Percentiles rank a stretch among this genome's conserved stretches.
phyloP scores from a whole-genome alignment of 345 rosid genomes.

The Moricandia arvensis region DNA sequence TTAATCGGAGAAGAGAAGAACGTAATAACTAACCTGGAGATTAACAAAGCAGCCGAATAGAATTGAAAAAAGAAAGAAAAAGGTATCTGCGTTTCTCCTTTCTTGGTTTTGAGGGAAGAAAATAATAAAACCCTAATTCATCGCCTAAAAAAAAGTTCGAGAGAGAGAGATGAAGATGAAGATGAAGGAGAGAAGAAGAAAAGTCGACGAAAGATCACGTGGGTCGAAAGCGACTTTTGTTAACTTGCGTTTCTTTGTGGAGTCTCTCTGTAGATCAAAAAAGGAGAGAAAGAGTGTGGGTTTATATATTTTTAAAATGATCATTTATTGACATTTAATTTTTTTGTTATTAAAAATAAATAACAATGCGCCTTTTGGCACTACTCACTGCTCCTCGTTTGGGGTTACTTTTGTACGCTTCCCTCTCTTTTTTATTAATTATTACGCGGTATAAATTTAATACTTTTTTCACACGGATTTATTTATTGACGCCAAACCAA shows the following conservation, averaged over 20 bases:
- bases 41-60: neutral
- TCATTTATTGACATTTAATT: slow-evolving; percentile 18
- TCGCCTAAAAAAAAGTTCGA: neutral
- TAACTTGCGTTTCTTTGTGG: slow-evolving; percentile 35
- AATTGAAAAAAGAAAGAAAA: neutral
- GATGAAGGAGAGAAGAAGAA: slow-evolving; percentile 25
- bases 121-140: slow-evolving; percentile 35
- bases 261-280: slow-evolving; percentile 35
- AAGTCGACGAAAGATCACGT: slow-evolving; percentile 42
- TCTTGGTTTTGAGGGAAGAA: neutral
- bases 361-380: slow-evolving; percentile 34
- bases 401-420: slow-evolving; percentile 12
- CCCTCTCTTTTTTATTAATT: neutral
- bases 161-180: neutral
- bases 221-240: slow-evolving; percentile 39
- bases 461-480: slow-evolving; percentile 13
- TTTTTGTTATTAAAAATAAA: neutral
- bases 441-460: slow-evolving; percentile 31
- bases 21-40: slow-evolving; percentile 26
- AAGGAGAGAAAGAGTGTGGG: slow-evolving; percentile 6
- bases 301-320: neutral
- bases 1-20: neutral
- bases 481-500: slow-evolving; percentile 17
- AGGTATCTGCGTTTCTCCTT: neutral
- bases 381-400: slow-evolving; percentile 27